Conservation (phyloP, 768 basidiomycete genomes). For the Dendrothele bispora region DNA sequence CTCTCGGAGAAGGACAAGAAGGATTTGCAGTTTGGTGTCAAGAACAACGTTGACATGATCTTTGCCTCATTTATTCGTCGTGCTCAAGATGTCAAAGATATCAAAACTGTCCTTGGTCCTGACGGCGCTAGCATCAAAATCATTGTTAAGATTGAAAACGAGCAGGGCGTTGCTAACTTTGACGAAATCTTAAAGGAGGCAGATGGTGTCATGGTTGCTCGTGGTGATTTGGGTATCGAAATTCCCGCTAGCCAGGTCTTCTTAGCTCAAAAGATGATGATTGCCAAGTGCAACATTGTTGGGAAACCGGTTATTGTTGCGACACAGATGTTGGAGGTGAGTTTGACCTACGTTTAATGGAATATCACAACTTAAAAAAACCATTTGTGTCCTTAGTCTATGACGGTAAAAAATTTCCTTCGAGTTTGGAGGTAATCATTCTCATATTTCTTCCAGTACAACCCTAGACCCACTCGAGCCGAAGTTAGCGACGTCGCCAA, state of each 20-base stretch:
- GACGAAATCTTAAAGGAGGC: constrained; percentile 94
- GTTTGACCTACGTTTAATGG: constrained; percentile 13
- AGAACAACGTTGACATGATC: constrained; percentile 98
- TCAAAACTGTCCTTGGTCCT: constrained; percentile 90
- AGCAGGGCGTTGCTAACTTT: constrained; percentile 98
- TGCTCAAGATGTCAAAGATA: constrained; percentile 91
- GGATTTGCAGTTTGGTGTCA: constrained; percentile 91
- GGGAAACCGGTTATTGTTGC: constrained; percentile 99
- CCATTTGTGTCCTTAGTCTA: constrained; percentile 66
- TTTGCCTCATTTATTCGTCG: constrained; percentile 99
- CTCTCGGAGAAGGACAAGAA: constrained; percentile 98
- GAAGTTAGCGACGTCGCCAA: constrained; percentile 99
- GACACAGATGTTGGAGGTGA: constrained; percentile 97
- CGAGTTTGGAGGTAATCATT: background rate
- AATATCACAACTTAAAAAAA: too few species aligned
- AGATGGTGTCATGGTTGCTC: constrained; percentile 99
- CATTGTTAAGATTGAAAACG: constrained; percentile 99
- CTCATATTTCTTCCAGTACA: constrained; percentile 60
- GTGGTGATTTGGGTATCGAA: constrained; percentile 98
- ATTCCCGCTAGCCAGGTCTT: constrained; percentile 99
- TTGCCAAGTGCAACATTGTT: constrained; percentile 95
- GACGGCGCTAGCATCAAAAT: constrained; percentile 97
- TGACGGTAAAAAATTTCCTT: constrained; percentile 65
- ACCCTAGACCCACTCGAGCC: constrained; percentile 97
- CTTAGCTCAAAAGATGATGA: constrained; percentile 99